phyloP scores from a whole-genome alignment of 306 rosid species.

The Acacia melanoxylon region DNA sequence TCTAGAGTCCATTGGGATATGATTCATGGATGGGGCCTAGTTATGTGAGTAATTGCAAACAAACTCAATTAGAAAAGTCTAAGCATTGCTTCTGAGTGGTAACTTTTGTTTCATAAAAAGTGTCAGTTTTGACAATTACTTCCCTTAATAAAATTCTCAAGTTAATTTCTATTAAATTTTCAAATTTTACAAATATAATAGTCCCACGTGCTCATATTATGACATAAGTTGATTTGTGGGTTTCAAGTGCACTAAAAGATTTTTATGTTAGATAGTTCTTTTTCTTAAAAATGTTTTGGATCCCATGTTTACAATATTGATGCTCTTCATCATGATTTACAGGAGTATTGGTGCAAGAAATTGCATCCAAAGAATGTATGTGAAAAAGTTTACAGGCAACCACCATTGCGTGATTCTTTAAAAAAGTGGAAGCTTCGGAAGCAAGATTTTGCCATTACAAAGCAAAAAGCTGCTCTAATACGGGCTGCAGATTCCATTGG shows the following conservation, averaged over 20 bases:
- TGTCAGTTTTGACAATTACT: neutral
- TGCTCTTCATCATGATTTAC: conserved; percentile 29
- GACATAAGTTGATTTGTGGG: neutral
- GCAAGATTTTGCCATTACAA: conserved; percentile 72
- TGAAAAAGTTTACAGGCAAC: conserved; percentile 92
- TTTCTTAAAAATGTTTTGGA: neutral
- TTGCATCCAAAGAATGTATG: conserved; percentile 96
- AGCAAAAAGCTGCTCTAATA: conserved; percentile 76
- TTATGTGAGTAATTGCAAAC: neutral
- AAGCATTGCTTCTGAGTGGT: neutral
- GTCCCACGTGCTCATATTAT: neutral
- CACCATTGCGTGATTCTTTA: conserved; percentile 83
- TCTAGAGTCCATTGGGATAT: neutral
- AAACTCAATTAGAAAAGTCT: neutral
- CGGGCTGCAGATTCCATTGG: conserved; percentile 85
- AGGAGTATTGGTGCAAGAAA: conserved; percentile 97
- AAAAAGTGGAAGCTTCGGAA: conserved; percentile 79
- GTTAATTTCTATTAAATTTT: neutral
- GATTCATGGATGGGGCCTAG: neutral
- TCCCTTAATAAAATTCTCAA: neutral
- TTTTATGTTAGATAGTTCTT: neutral
- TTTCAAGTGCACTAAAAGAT: neutral
- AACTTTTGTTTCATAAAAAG: neutral
- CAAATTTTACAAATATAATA: neutral
- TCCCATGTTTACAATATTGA: conserved; percentile 23